phyloP scores from a whole-genome alignment of 768 basidiomycete genomes.

The Lactarius akahatsu region DNA sequence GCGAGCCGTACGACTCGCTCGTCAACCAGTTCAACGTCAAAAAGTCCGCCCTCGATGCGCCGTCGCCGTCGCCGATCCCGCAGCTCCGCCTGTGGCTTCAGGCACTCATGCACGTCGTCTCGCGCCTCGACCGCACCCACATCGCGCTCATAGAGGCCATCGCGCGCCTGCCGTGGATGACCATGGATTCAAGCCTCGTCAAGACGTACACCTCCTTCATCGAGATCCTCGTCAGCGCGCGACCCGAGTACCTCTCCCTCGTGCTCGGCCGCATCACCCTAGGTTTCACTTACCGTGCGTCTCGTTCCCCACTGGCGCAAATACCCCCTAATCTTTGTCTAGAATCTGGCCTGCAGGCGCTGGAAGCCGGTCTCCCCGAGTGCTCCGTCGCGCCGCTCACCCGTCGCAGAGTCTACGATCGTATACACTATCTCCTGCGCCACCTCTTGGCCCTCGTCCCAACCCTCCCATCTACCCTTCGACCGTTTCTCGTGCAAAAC shows the following conservation, averaged over 20 bases:
- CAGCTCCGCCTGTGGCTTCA: constrained; percentile 80
- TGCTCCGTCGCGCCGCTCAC: constrained; percentile 71
- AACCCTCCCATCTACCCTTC: constrained; percentile 82
- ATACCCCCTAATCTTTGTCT: neutral
- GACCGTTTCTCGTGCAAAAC: constrained; percentile 76
- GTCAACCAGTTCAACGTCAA: constrained; percentile 78
- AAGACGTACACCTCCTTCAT: constrained; percentile 87
- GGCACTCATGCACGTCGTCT: constrained; percentile 89
- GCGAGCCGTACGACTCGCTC: constrained; percentile 82
- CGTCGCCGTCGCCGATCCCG: constrained; percentile 36
- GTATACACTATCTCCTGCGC: constrained; percentile 81
- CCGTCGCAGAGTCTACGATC: constrained; percentile 78
- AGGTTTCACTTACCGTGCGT: constrained; percentile 82
- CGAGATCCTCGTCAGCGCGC: constrained; percentile 86
- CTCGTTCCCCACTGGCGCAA: constrained; percentile 34
- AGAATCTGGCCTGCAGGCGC: constrained; percentile 73
- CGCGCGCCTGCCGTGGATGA: constrained; percentile 87
- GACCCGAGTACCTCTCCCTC: constrained; percentile 86
- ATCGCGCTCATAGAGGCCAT: constrained; percentile 81
- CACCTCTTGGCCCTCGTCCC: constrained; percentile 90
- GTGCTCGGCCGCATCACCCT: constrained; percentile 80
- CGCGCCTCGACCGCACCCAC: constrained; percentile 81
- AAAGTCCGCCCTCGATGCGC: constrained; percentile 36
- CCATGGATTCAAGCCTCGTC: constrained; percentile 81
- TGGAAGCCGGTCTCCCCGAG: constrained; percentile 58